phyloP scores from a whole-genome alignment of 768 basidiomycete genomes.

The Astraeus odoratus region DNA sequence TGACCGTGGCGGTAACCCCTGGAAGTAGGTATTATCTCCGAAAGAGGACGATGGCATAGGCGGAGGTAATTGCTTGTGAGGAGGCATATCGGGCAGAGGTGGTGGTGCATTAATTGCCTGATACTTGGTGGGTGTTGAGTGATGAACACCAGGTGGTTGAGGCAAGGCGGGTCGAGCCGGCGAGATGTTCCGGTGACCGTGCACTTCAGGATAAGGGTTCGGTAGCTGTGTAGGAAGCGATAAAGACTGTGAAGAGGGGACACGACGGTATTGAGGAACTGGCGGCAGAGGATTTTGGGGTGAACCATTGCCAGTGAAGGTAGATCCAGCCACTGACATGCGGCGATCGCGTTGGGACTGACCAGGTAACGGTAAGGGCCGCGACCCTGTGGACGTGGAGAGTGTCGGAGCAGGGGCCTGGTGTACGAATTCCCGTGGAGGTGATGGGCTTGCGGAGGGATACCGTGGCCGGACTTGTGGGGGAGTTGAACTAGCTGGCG shows the following conservation, averaged over 20 bases:
- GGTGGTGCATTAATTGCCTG: conserved; percentile 31
- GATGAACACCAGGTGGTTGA: conserved; percentile 40
- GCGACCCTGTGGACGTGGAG: conserved; percentile 15
- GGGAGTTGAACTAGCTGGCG: conserved; percentile 14
- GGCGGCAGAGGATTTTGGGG: conserved; percentile 12
- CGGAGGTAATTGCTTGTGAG: conserved; percentile 20
- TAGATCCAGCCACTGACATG: conserved; percentile 20
- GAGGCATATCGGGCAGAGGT: conserved; percentile 24
- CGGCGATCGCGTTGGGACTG: conserved; percentile 25
- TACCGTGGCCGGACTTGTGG: conserved; percentile 19
- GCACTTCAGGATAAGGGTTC: conserved; percentile 18
- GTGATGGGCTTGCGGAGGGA: conserved; percentile 16
- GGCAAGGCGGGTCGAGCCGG: conserved; percentile 46
- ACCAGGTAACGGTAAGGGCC: conserved; percentile 27
- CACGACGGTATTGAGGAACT: conserved; percentile 27
- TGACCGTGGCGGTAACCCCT: conserved; percentile 36
- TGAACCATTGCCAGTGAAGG: conserved; percentile 13
- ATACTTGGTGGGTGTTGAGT: conserved; percentile 34
- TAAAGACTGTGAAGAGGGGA: conserved; percentile 18
- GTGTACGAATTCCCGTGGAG: conserved; percentile 16
- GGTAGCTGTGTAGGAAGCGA: conserved; percentile 16
- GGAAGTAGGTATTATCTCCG: conserved; percentile 28
- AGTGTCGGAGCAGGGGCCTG: conserved; percentile 1
- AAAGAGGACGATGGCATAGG: conserved; percentile 16
- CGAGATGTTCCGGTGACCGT: conserved; percentile 18